Percentiles rank a stretch among this genome's conserved stretches.
Evolutionary conservation across 768 basidiomycete species (phyloP).

Genomic region (Mycena haematopus): DNA sequence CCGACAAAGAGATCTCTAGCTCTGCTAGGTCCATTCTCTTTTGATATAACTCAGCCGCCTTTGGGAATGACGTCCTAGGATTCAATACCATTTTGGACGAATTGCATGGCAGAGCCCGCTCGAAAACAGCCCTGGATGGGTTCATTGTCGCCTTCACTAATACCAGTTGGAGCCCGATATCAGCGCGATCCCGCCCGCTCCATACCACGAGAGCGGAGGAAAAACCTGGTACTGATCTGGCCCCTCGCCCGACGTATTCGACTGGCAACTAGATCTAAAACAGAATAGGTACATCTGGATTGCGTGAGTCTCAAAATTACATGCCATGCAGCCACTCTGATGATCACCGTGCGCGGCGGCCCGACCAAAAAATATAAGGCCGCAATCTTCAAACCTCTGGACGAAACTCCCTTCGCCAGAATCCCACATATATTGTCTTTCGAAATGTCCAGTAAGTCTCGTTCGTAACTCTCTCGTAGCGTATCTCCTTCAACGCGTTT

Average conservation of each 20-base stretch:
- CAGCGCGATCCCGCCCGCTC: constrained; percentile 22
- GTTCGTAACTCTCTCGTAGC: not conserved
- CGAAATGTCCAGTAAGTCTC: constrained; percentile 20
- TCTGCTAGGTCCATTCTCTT: not conserved
- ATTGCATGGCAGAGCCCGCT: not conserved
- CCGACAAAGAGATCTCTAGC: constrained; percentile 2
- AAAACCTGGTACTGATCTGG: constrained; percentile 13
- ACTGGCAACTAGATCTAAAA: constrained; percentile 23
- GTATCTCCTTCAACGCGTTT: not conserved
- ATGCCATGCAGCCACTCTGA: constrained; percentile 5
- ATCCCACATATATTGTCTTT: not conserved
- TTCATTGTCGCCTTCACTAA: constrained; percentile 6
- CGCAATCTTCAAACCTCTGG: not conserved
- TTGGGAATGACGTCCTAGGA: not conserved
- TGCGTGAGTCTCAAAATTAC: constrained; percentile 16
- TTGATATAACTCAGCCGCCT: not conserved
- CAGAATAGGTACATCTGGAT: constrained; percentile 6
- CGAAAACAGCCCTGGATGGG: not conserved
- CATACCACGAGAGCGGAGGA: constrained; percentile 4
- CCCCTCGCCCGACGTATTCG: not conserved
- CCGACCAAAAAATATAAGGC: constrained; percentile 20
- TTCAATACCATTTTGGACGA: not conserved
- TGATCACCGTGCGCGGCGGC: constrained; percentile 9
- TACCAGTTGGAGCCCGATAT: not conserved
- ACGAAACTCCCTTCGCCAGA: not conserved